These are phyloP conservation scores for Aureococcus anophagefferens DNA, from an alignment of 108 stramenopile species.

Conservation along the genomic window DNA sequence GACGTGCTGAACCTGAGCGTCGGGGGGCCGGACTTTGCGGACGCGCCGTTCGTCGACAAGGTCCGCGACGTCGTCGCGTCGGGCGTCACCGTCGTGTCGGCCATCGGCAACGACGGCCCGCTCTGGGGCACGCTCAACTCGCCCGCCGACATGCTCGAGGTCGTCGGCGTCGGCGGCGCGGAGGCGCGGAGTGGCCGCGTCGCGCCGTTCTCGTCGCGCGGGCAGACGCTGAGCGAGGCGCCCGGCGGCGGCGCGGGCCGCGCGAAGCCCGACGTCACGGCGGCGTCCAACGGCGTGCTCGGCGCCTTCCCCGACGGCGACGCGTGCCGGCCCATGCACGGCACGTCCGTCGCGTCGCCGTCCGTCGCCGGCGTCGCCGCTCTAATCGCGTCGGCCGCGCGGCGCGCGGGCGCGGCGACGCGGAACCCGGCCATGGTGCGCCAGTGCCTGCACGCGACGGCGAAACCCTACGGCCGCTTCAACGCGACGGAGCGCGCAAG, in stretches of 20 bases:
- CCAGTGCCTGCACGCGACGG: background rate
- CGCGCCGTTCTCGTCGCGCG: slow-evolving; percentile 12
- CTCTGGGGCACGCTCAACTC: slow-evolving; percentile 21
- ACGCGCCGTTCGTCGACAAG: slow-evolving; percentile 19
- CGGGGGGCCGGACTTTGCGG: slow-evolving; percentile 22
- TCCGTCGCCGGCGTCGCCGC: slow-evolving; percentile 23
- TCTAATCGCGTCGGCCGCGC: slow-evolving; percentile 23
- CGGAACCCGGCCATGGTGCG: slow-evolving; percentile 10
- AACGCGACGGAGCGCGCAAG: no score
- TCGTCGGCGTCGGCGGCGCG: slow-evolving; percentile 18
- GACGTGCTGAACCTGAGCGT: slow-evolving; percentile 22
- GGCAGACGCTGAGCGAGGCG: background rate
- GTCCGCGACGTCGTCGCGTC: slow-evolving; percentile 21
- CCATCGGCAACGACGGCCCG: slow-evolving; percentile 27
- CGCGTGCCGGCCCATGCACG: slow-evolving; percentile 12
- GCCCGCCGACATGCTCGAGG: slow-evolving; percentile 21
- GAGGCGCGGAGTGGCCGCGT: slow-evolving; percentile 5
- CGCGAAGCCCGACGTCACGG: slow-evolving; percentile 21
- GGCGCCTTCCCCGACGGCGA: slow-evolving; percentile 14
- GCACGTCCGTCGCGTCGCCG: slow-evolving; percentile 26
- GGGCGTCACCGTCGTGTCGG: slow-evolving; percentile 19
- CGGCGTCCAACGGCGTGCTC: slow-evolving; percentile 16
- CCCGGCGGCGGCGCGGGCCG: slow-evolving; percentile 8
- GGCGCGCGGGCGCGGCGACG: background rate
- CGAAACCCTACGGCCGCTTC: no score